Evolutionary conservation across 805 yeast species (phyloP), one percentile per base, ranked within the genome.

Genomic region (Ogataea wickerhamii): DNA sequence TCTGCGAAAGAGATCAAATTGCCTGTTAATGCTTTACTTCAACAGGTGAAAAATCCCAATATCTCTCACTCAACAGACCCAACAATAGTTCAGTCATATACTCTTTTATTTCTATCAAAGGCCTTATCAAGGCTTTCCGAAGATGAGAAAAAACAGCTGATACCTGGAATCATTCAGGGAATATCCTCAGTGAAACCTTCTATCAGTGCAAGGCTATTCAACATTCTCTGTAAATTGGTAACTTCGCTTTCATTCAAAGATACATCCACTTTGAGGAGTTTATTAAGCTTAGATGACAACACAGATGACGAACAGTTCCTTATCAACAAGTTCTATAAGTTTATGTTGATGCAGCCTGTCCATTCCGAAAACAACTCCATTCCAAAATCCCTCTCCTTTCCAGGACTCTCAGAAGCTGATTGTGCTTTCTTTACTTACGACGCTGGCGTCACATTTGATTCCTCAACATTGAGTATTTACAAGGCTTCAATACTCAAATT

Each of bases 71-170:
- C 58, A 14, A 52, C 62, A 3, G 80, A 76, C 45, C 54, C 74
- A 6, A 58, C 74, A 0, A 61, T 70, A 12, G 86, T 82, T 2
- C 69, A 77, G 40, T 57, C 80, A 6, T 83, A 82, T 57, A 72
- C 82, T 16, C 64, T 87, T 39, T 53, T 85, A 28, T 81, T 86
- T 45, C 67, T 82, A 0, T 74, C 89, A 1, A 78, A 75, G 56
- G 91, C 86, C 6, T 55, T 86, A 12, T 81, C 78, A 27, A 62
- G 91, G 36, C 48, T 82, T 36, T 28, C 56, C 2, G 40, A 44
- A 1, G 56, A 54, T 4, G 74, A 66, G 4, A 65, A 70, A 37
- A 52, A 48, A 1, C 54, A 48, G 4, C 53, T 81, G 25, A 52
- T 81, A 0, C 82, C 86, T 0, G 40, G 56, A 4, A 58, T 80